Evolutionary conservation across 305 asterid genomes (phyloP), one percentile per base, ranked within the genome.

Genomic region (Euphrasia arctica): DNA sequence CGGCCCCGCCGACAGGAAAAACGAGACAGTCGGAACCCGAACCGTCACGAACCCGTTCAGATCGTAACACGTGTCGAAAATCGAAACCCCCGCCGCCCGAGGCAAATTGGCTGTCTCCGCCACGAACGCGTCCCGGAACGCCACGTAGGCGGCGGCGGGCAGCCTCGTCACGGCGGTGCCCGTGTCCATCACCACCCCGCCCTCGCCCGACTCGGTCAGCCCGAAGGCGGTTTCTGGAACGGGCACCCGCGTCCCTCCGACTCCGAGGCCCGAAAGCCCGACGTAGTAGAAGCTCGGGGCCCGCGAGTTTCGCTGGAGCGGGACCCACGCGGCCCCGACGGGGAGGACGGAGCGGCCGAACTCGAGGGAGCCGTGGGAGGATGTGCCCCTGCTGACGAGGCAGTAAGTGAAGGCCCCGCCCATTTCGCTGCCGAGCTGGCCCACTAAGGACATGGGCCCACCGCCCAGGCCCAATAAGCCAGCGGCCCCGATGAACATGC

Each of bases 181-280:
- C 0, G 97, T 85, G 70, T 85, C 97, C 89, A 90, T 83, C 2
- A 90, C 95, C n/a, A 87, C 95, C 28, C 97, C 97, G 0, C 97
- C 97, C 0, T 77, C 75, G 1, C 95, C 97, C 9, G n/a, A 22
- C 4, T 78, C 92, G 9, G 77, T 62, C 34, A 90, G 22, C 1
- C 27, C 72, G 36, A 90, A 90, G 5, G 77, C 27, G 4, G 73
- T 74, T 51, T 87, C 92, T 1, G 83, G 47, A 11, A 90, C 74
- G 10, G 90, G 87, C 0, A 90, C 72, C n/a, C 75, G 81, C 1
- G 78, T 64, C 0, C 89, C 95, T 0, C 89, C 95, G 0, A 90
- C 90, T 0, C 95, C 97, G 0, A 90, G 86, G 11, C 97, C 97
- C 32, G 83, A 72, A 0, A 90, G 49, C 62, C 92, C 97, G 43